A percentile compares a stretch with the other conserved stretches of the same genome.
Evolutionary conservation across 1,284 basidiomycete genomes (phyloP).

Genomic region (Psilocybe mexicana): DNA sequence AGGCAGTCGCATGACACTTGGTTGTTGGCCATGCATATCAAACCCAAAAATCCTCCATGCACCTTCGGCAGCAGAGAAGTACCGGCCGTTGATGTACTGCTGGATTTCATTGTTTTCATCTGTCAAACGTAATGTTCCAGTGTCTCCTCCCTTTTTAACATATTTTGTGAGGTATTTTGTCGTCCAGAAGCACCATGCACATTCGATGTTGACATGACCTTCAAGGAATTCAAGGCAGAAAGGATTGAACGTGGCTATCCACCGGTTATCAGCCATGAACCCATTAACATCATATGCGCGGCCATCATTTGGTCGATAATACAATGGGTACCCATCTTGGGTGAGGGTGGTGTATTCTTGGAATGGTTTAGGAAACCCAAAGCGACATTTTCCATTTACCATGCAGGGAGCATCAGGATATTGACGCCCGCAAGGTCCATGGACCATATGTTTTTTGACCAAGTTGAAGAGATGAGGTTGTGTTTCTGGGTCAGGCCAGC

Average conservation of each 20-base stretch:
- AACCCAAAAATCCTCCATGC: conserved; percentile 37
- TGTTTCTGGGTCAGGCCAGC: conserved; percentile 38
- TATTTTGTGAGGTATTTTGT: conserved; percentile 51
- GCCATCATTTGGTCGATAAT: conserved; percentile 36
- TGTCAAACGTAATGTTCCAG: conserved; percentile 31
- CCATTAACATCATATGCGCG: conserved; percentile 24
- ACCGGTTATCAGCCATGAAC: conserved; percentile 28
- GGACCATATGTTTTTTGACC: conserved; percentile 41
- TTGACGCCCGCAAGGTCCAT: conserved; percentile 42
- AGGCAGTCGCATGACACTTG: conserved; percentile 38
- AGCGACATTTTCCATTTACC: conserved; percentile 41
- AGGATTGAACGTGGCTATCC: conserved; percentile 41
- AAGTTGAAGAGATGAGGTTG: conserved; percentile 39
- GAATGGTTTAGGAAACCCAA: conserved; percentile 42
- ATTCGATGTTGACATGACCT: conserved; percentile 52
- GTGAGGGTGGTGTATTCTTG: conserved; percentile 33
- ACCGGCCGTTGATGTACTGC: conserved; percentile 35
- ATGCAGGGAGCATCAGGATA: conserved; percentile 39
- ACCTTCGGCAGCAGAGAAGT: conserved; percentile 38
- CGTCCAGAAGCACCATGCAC: conserved; percentile 29
- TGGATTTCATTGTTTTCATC: conserved; percentile 33
- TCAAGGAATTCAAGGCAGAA: conserved; percentile 31
- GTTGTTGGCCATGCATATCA: conserved; percentile 29
- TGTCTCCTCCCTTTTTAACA: conserved; percentile 46
- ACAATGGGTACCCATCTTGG: conserved; percentile 40